phyloP scores from a whole-genome alignment of 331 rosid genomes.

The Arachis monticola region DNA sequence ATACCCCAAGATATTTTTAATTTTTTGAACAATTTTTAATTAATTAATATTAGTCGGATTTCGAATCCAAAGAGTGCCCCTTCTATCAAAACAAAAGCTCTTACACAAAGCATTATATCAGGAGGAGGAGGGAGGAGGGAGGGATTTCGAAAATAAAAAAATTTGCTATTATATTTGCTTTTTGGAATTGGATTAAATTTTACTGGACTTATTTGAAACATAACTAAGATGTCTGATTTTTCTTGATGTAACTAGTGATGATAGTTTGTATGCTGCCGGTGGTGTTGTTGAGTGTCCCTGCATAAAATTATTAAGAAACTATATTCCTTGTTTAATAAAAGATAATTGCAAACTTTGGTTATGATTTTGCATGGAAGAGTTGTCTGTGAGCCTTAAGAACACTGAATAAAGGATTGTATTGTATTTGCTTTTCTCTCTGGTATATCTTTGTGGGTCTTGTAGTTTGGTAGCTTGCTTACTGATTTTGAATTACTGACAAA shows the following conservation, averaged over 20 bases:
- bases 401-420: neutral
- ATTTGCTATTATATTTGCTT: too few relatives aligned
- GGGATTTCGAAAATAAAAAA: too few relatives aligned
- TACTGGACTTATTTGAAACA: neutral
- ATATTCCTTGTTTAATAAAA: conserved; percentile 16
- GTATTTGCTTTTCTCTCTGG: neutral
- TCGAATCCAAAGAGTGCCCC: too few relatives aligned
- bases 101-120: neutral
- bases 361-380: conserved; percentile 11
- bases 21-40: neutral
- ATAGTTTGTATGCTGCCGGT: neutral
- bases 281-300: neutral
- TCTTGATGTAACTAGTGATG: neutral
- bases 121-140: too few relatives aligned
- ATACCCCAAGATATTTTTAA: conserved; percentile 28
- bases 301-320: neutral
- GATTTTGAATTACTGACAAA: conserved; percentile 6
- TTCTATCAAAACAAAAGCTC: neutral
- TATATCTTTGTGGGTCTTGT: neutral
- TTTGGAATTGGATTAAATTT: neutral
- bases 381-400: neutral
- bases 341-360: neutral
- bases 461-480: conserved; percentile 29
- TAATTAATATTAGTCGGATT: too few relatives aligned
- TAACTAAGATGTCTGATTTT: neutral